These are phyloP conservation scores for Termitomyces sp. DNA, from an alignment of 768 basidiomycete genomes.

Conservation along the genomic window DNA sequence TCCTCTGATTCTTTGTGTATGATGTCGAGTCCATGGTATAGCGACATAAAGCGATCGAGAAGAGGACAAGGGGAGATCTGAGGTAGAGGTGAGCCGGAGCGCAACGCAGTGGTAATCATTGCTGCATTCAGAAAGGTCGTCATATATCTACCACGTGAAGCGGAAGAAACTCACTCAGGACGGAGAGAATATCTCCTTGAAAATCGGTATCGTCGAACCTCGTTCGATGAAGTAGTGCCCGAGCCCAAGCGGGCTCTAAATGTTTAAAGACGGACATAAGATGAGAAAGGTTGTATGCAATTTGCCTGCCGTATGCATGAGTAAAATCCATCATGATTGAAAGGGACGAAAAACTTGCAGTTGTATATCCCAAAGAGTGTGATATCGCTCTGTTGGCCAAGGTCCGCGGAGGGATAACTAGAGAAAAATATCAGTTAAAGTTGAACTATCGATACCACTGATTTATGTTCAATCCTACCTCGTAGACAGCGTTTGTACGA, in stretches of 20 bases:
- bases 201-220: constrained; percentile 75
- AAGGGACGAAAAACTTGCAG: constrained; percentile 34
- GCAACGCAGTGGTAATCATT: constrained; percentile 71
- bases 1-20: constrained; percentile 69
- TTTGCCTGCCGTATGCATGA: constrained; percentile 41
- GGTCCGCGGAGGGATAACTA: constrained; percentile 72
- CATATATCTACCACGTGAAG: background rate
- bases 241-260: constrained; percentile 72
- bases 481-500: constrained; percentile 57
- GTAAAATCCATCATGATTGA: background rate
- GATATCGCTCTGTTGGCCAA: constrained; percentile 80
- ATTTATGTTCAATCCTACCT: constrained; percentile 33
- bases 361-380: constrained; percentile 61
- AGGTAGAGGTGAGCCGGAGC: constrained; percentile 70
- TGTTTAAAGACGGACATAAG: constrained; percentile 67
- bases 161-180: constrained; percentile 48
- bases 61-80: constrained; percentile 83
- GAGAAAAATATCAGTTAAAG: background rate
- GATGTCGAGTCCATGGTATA: constrained; percentile 57
- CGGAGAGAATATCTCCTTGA: constrained; percentile 79
- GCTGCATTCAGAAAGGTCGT: constrained; percentile 29
- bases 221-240: constrained; percentile 69
- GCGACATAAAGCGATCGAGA: constrained; percentile 40
- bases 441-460: background rate
- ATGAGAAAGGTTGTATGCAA: constrained; percentile 65